Base-by-base conservation (phyloP, 495 filamentous ascomycete genomes). In the Penicillium paradoxum region DNA sequence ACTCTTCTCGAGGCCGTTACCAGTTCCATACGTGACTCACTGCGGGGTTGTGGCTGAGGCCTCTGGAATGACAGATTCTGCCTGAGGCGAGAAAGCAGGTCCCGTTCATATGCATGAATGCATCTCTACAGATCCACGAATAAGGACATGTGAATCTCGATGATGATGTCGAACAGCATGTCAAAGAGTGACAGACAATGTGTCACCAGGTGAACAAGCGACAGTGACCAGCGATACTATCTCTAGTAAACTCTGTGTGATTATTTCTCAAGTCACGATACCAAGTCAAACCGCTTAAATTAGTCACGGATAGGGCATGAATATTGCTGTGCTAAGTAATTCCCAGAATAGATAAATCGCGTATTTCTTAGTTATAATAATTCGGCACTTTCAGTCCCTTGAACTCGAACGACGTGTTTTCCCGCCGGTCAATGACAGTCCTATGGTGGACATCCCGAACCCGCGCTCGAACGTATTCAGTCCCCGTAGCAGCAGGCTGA, bases 391-490 rank as follows among this genome's bases (percentile, higher is more conserved):
- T 72, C 43, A 75, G 39, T 2, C 72, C 72, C 54, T 68, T 72
- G 48, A 72, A 75, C 54, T 73, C 67, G 29, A 74, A 73, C 0
- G 64, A 65, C 5, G 68, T 74, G 8, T 67, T 67, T 34, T 70
- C 68, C 13, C 71, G 60, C 7, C 52, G 62, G 29, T 69, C 65
- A 32, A 71, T 57, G 5, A 74, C 65, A 11, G 58, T 64, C 49
- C 69, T 69, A 37, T 70, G 54, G 42, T 75, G 73, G 24, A 73
- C 70, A 54, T 77, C 68, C 44, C 68, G 73, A 19, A 78, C 73
- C 9, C 74, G 50, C 22, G 73, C 74, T 11, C 73, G 65, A 18
- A 79, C 76, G 56, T 77, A 78, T 48, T 77, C 69, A 0, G 69
- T 71, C 0, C 74, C 74, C 6, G 66, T 70, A 3, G 72, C 59